phyloP scores from a whole-genome alignment of 1,284 basidiomycete species.

The Ganoderma lucidum region DNA sequence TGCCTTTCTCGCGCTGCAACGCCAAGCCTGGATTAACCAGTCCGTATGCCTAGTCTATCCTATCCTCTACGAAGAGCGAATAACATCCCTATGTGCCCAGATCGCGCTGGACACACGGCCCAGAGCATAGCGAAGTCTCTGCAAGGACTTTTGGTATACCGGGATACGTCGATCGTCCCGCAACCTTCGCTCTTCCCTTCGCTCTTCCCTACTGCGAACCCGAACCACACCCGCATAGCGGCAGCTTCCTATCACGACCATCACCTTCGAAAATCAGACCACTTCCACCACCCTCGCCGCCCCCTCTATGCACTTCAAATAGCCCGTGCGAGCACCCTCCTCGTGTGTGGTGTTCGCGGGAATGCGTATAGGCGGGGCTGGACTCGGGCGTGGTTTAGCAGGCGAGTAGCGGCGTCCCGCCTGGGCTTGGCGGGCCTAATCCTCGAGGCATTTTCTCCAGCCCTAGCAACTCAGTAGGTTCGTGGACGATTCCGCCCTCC shows the following conservation, averaged over 20 bases:
- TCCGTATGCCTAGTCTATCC: slow-evolving; percentile 3
- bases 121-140: not conserved
- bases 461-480: not conserved
- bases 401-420: slow-evolving; percentile 7
- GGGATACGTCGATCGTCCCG: not conserved
- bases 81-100: not conserved
- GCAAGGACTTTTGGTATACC: not conserved
- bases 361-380: not conserved
- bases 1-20: slow-evolving; percentile 3
- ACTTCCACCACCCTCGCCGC: not conserved
- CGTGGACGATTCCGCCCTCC: not conserved
- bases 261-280: slow-evolving; percentile 8
- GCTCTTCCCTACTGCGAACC: slow-evolving; percentile 2
- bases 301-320: slow-evolving; percentile 3
- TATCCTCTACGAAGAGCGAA: not conserved
- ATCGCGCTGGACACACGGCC: not conserved
- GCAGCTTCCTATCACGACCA: slow-evolving; percentile 10
- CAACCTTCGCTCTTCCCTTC: not conserved
- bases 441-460: not conserved
- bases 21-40: slow-evolving; percentile 7
- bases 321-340: slow-evolving; percentile 9
- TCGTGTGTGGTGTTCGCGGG: slow-evolving; percentile 3
- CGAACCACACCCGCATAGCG: slow-evolving; percentile 6
- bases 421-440: not conserved
- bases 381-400: not conserved